Base-by-base conservation (phyloP, 1,284 basidiomycete genomes). In the Gastroboletus turbinatus region DNA sequence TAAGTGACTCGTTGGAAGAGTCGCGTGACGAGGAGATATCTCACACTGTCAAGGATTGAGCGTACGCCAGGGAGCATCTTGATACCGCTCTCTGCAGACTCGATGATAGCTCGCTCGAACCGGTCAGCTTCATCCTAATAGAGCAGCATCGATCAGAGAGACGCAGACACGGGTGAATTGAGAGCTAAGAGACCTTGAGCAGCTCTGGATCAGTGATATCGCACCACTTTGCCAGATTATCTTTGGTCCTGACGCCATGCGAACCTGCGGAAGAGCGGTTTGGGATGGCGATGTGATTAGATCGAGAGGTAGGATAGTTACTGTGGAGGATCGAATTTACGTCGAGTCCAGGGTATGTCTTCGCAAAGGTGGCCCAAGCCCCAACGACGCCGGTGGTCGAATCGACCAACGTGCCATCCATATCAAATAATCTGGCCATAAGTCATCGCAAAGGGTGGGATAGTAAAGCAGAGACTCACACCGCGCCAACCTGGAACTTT, bases 171-270 rank as follows among this genome's bases (percentile, higher is more conserved):
- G 25, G 23, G 17, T 11, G 36, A 39, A 50, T 13, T 25, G 23
- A 40, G 44, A 42, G 21, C 45, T 51, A 38, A 59, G 71, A 56
- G 56, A 89, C 91, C 76, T 87, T 80, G 14, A 92, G 81, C 61
- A 84, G 78, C 21, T 79, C 79, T 11, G 84, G 80, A 71, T 91
- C 87, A 21, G 80, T 77, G 53, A 94, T 77, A 1, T 83, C 82
- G 64, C 90, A 92, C 73, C 85, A 82, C 47, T 76, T 83, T 60
- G 75, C 79, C 56, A 94, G 78, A 73, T 90, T 93, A 63, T 94
- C 92, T 9, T 84, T 79, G 0, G 90, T 92, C 51, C 92, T 83
- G 38, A 92, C 82, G 42, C 92, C 92, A 70, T 94, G 92, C 17
- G 89, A 79, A 47, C 82, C 91, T 93, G 66, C 19, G n/a, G 44